Base-by-base conservation (phyloP, 2,329 filamentous ascomycete genomes). In the Ilyonectria mors-panacis region DNA sequence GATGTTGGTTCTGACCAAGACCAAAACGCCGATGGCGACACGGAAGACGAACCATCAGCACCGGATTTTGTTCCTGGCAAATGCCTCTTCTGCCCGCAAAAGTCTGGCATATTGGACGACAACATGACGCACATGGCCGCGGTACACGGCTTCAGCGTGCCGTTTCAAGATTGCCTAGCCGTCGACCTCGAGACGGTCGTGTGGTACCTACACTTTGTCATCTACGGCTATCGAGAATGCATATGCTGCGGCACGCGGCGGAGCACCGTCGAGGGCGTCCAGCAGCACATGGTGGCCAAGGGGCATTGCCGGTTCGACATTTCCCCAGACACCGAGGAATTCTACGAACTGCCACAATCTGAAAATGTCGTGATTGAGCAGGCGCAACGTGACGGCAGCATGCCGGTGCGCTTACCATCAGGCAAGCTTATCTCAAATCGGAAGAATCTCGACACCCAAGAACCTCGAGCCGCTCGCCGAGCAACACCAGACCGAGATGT, bases 251-350 rank as follows among this genome's bases (percentile, higher is more conserved):
- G 83, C 1, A 83, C 80, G 4, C 77, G 81, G 37, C 80, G 84
- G 33, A 74, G 74, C 2, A 85, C 83, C 0, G 77, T 80, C 0
- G 79, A 85, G 57, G 87, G 81, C 0, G 81, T 84, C 0, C 85
- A 85, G 57, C 85, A 87, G 33, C 87, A 88, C 67, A 88, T 87
- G 85, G 66, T 76, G 1, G 81, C 78, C 8, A 87, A 86, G 45
- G 81, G 84, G 0, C 85, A 88, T 66, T 87, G 85, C 69, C 81
- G 77, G 5, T 80, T 86, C 42, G 77, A 85, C n/a, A 72, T 83
- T 0, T 59, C 75, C n/a, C 77, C 78, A 1, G 82, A 85, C 44
- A 80, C 79, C 13, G 70, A 75, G 26, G 81, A 84, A 3, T 85
- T 85, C 58, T 85, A 83, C 63, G 76, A 82, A n/a, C 72, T 79